Evolutionary conservation across 129 eudicot species (phyloP), one percentile per base, ranked within the genome.

Genomic region (Helianthus annuus): DNA sequence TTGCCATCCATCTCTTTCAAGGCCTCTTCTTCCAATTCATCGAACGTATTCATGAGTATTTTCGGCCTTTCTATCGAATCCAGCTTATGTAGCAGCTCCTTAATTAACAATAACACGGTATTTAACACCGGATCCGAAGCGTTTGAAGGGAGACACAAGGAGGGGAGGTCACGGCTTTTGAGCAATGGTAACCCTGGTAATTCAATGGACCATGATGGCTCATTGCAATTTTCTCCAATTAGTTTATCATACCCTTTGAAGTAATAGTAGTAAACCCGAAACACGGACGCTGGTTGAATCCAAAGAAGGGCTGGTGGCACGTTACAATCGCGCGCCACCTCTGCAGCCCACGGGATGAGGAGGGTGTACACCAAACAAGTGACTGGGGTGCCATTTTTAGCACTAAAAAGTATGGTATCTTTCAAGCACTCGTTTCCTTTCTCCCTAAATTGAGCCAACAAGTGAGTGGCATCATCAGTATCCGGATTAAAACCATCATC

Each of bases 231-330:
- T 0, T 59, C 48, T 0, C 39, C 29, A 29, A 87, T 69, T 2
- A 66, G 42, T 2, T 62, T 71, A 12, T 14, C 66, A 32, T 64
- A 75, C 27, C 83, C 88, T 36, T 81, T 65, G 73, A 77, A 86
- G 53, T 67, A 83, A 16, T 74, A 76, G 42, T 83, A 81, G 61
- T 86, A 83, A 5, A 86, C 29, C 22, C 55, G 72, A 2, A 80
- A 75, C 0, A 86, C 70, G 0, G 82, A 38, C 11, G 89, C 81
- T 0, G 94, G 83, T 54, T 88, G 90, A 52, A 83, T 85, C 90
- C 90, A 88, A 1, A 82, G 61, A 7, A 82, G 77, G 0, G 80
- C 70, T 1, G 82, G 68, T 5, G 89, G 79, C 17, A 88, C 14
- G 44, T 79, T 52, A 6, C 16, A 29, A 1, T 64, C 84, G 29